Evolutionary conservation across 2,329 filamentous ascomycete genomes (phyloP), one percentile per base, ranked within the genome.

Genomic region (Fusarium pseudonygamai): DNA sequence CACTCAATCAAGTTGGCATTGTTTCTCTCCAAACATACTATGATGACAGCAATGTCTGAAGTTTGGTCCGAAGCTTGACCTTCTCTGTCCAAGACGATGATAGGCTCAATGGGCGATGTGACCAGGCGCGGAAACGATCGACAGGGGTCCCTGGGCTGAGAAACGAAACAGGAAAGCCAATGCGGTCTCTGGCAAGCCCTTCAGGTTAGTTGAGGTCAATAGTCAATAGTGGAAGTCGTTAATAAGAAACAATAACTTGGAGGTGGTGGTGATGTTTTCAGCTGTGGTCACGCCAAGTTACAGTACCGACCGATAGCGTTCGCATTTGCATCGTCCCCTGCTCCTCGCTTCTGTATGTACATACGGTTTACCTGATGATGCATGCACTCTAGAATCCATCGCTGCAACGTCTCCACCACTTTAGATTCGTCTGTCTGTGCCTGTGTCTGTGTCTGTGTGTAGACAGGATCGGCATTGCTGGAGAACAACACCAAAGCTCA

Each of bases 91-190:
- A 60, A 58, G 32, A 53, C 40, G 42, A 72, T 49, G 61, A 60
- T 73, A 61, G 65, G 55, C 47, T 53, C 36, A 42, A 67, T 46
- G 47, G 64, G 55, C 70, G 49, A 53, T 63, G 58, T 68, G 67
- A 56, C 71, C 67, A 72, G 46, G 30, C 61, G 26, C 68, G 74
- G 71, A 65, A 71, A 67, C 64, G 69, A 76, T 76, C 66, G 64
- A 60, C 74, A 64, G 65, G 74, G 74, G 64, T 67, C 60, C 71
- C 70, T 61, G 69, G n/a, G 22, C 24, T 30, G 26, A 61, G 71
- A 77, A 77, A 77, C 75, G 47, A 75, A 77, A 75, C 73, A 70
- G 73, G 73, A 70, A 76, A 49, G 45, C 70, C 64, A 60, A 40
- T 52, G 64, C 63, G 53, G 42, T 45, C 65, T 68, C 46, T 43